These are phyloP conservation scores for Boletus calvinii DNA, from an alignment of 1,284 basidiomycete genomes.

Conservation along the genomic window DNA sequence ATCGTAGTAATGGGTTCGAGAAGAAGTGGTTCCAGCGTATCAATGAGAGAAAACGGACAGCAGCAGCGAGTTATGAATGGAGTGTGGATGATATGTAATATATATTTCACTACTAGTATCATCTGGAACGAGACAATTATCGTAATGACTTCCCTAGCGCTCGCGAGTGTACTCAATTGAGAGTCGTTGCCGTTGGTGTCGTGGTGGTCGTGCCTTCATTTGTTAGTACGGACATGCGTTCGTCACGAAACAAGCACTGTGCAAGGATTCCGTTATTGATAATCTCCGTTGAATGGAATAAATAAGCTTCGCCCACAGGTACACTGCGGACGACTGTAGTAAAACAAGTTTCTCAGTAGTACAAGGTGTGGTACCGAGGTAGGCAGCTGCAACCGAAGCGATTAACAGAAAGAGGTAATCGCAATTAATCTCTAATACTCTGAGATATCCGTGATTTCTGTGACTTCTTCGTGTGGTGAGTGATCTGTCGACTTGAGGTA, in stretches of 20 bases:
- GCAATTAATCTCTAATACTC: constrained; percentile 28
- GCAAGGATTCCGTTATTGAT: constrained; percentile 10
- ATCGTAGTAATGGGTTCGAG: constrained; percentile 93
- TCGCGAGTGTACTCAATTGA: not conserved
- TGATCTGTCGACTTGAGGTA: constrained; percentile 30
- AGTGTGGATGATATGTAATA: constrained; percentile 87
- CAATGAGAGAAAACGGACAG: constrained; percentile 70
- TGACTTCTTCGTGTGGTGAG: constrained; percentile 28
- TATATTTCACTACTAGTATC: constrained; percentile 3
- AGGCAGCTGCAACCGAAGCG: constrained; percentile 8
- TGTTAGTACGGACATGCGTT: not conserved
- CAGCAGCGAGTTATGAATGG: constrained; percentile 77
- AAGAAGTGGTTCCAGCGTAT: constrained; percentile 84
- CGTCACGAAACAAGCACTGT: constrained; percentile 2
- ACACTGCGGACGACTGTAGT: constrained; percentile 13
- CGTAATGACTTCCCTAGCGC: not conserved
- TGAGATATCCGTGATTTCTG: constrained; percentile 31
- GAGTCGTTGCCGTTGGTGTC: not conserved
- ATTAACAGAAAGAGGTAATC: not conserved
- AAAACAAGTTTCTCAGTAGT: constrained; percentile 12
- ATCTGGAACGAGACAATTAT: not conserved
- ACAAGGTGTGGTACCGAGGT: constrained; percentile 6
- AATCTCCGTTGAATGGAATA: constrained; percentile 19
- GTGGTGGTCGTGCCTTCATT: not conserved
- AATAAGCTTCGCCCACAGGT: constrained; percentile 21